Evolutionary conservation across 1,139 yeast species (phyloP).

Genomic region (Taphrina flavorubra): DNA sequence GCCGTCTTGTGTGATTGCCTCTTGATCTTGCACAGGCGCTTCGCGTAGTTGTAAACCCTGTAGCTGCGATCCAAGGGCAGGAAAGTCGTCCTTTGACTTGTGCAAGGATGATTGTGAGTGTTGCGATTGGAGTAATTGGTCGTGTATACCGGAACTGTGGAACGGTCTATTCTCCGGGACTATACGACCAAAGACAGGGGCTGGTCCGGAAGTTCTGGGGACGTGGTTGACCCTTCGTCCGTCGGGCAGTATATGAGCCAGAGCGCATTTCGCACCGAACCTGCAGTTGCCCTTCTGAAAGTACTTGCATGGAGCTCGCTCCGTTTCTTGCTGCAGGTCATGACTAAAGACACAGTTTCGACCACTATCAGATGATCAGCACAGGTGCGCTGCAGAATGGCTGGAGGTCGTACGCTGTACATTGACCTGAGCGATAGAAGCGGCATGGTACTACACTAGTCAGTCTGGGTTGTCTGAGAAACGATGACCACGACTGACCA

Average conservation of each 20-base stretch:
- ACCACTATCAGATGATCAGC: constrained; percentile 17
- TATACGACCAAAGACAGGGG: constrained; percentile 30
- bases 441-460: constrained; percentile 29
- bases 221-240: constrained; percentile 66
- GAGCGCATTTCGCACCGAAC: constrained; percentile 42
- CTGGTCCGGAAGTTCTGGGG: background rate
- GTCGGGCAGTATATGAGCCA: constrained; percentile 67
- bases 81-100: constrained; percentile 5
- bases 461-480: background rate
- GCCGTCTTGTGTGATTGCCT: background rate
- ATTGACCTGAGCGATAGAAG: constrained; percentile 40
- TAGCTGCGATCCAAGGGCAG: constrained; percentile 9
- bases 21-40: constrained; percentile 46
- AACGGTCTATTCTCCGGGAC: constrained; percentile 35
- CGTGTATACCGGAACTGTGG: constrained; percentile 33
- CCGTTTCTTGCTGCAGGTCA: constrained; percentile 65
- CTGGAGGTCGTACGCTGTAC: constrained; percentile 27
- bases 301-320: constrained; percentile 55
- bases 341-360: constrained; percentile 64
- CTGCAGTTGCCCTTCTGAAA: constrained; percentile 43
- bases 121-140: constrained; percentile 34
- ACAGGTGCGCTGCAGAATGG: background rate
- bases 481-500: constrained; percentile 12
- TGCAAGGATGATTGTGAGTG: constrained; percentile 2
- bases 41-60: background rate